A percentile compares a stretch with the other conserved stretches of the same genome.
Conservation (phyloP, 306 rosid genomes). For the Citrullus amarus region DNA sequence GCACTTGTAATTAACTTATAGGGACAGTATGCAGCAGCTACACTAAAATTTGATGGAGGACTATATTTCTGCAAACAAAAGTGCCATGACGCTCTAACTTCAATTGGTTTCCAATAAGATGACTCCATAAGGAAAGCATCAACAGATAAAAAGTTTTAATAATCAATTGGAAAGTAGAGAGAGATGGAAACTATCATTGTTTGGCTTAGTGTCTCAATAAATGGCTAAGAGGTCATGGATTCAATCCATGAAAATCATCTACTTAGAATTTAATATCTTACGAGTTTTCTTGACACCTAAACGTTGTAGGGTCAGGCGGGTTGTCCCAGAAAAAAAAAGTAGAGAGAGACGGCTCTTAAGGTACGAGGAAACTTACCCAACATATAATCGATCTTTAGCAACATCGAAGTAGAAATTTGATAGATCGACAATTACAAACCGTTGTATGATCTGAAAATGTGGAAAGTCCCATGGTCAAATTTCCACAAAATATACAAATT, state of each 20-base stretch:
- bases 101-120: not conserved
- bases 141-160: not conserved
- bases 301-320: too few species aligned
- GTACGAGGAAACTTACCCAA: conserved; percentile 46
- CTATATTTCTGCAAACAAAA: not conserved
- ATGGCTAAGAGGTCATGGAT: too few species aligned
- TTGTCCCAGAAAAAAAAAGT: too few species aligned
- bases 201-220: too few species aligned
- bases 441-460: conserved; percentile 64
- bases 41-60: not conserved
- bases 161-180: not conserved
- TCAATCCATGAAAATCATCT: too few species aligned
- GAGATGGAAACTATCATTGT: not conserved
- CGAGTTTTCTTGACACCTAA: too few species aligned
- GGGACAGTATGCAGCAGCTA: not conserved
- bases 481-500: not conserved
- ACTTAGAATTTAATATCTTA: too few species aligned
- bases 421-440: conserved; percentile 88
- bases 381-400: conserved; percentile 97
- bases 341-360: not conserved
- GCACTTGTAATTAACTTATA: not conserved
- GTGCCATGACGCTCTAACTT: not conserved
- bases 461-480: not conserved
- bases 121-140: not conserved
- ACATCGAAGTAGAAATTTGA: conserved; percentile 91